Percentiles rank a stretch among this genome's conserved stretches.
Conservation (phyloP, 2,329 filamentous ascomycete genomes). For the Ophioceras dolichostomum region DNA sequence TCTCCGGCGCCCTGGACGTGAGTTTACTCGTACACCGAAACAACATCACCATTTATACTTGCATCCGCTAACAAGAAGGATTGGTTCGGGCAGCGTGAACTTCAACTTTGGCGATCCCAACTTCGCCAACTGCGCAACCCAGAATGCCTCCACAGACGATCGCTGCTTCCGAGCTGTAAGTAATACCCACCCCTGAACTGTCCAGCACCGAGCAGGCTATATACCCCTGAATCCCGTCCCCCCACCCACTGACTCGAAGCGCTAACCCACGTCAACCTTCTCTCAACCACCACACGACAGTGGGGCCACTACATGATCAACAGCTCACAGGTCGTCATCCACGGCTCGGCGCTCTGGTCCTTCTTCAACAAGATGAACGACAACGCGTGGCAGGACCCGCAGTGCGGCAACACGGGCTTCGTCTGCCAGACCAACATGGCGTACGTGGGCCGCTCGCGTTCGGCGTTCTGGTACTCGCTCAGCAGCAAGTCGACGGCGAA, state of each 20-base stretch:
- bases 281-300: conserved; percentile 12
- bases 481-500: conserved; percentile 15
- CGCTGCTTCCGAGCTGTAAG: conserved; percentile 13
- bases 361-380: conserved; percentile 23
- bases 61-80: too few species aligned
- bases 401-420: conserved; percentile 11
- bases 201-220: too few species aligned
- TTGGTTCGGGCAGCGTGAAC: conserved; percentile 29
- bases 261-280: too few species aligned
- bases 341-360: conserved; percentile 28
- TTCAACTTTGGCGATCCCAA: conserved; percentile 24
- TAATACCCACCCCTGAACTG: too few species aligned
- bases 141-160: conserved; percentile 10
- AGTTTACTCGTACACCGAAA: background rate
- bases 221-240: too few species aligned
- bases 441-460: conserved; percentile 12
- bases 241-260: too few species aligned
- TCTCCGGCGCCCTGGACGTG: conserved; percentile 24
- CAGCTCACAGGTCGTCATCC: conserved; percentile 25
- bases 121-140: conserved; percentile 15
- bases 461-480: conserved; percentile 15
- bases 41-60: background rate
- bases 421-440: conserved; percentile 15
- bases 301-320: conserved; percentile 20
- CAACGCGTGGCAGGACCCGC: conserved; percentile 7